Evolutionary conservation across 805 yeast species (phyloP).

Genomic region (Saturnispora silvae): DNA sequence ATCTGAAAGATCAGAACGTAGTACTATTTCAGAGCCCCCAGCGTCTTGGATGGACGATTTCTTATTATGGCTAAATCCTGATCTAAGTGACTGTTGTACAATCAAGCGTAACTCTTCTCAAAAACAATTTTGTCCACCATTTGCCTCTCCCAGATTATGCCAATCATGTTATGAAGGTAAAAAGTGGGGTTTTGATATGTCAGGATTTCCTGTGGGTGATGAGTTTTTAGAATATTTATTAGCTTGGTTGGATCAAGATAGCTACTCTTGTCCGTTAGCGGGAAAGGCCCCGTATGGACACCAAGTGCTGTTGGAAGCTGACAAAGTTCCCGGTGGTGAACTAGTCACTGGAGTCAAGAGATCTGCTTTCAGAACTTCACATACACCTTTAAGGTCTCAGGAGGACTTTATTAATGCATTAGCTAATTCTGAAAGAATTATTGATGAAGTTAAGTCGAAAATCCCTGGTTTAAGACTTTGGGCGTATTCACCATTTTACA

Average conservation of each 20-base stretch:
- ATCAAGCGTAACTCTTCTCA: constrained; percentile 34
- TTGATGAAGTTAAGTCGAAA: constrained; percentile 39
- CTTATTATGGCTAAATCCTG: constrained; percentile 78
- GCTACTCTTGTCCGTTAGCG: constrained; percentile 89
- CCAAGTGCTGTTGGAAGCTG: constrained; percentile 34
- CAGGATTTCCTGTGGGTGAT: constrained; percentile 69
- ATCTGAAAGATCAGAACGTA: constrained; percentile 48
- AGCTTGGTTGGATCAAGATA: constrained; percentile 72
- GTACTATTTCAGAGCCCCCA: constrained; percentile 70
- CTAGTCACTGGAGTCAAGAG: constrained; percentile 30
- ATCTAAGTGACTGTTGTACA: constrained; percentile 77
- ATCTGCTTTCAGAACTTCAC: constrained; percentile 71
- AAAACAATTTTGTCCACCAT: constrained; percentile 54
- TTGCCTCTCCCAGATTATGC: constrained; percentile 61
- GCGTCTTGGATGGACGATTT: constrained; percentile 93
- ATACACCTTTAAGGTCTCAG: constrained; percentile 71
- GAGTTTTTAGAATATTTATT: constrained; percentile 59
- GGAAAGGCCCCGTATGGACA: constrained; percentile 86
- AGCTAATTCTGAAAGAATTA: constrained; percentile 57
- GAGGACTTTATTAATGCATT: constrained; percentile 75
- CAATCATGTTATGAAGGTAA: constrained; percentile 57
- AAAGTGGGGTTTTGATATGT: constrained; percentile 63
- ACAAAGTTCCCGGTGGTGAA: constrained; percentile 13
- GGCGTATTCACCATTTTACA: constrained; percentile 89
- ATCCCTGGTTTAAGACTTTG: constrained; percentile 42